Percentiles rank a stretch among this genome's conserved stretches.
phyloP scores from a whole-genome alignment of 1,284 basidiomycete genomes.

The Waitea zeae region DNA sequence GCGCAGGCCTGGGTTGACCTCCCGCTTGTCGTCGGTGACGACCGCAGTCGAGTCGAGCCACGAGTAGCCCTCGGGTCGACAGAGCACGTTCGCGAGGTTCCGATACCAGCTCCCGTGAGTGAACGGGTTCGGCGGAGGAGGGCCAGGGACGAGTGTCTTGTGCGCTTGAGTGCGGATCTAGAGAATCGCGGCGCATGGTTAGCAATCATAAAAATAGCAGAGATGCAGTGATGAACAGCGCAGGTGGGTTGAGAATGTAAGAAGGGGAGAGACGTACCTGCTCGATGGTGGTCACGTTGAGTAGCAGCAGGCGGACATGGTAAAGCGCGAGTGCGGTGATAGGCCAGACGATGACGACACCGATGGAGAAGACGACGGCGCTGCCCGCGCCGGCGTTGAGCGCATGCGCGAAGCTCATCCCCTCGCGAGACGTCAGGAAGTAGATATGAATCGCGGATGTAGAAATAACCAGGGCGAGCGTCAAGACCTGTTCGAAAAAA shows the following conservation, averaged over 20 bases:
- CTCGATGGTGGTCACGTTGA: conserved; percentile 87
- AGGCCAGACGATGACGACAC: conserved; percentile 62
- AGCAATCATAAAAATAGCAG: conserved; percentile 1
- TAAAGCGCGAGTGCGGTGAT: conserved; percentile 65
- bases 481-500: conserved; percentile 30
- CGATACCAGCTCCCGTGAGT: conserved; percentile 54
- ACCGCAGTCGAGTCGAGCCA: conserved; percentile 41
- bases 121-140: conserved; percentile 61
- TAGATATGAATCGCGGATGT: conserved; percentile 74
- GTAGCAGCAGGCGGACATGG: conserved; percentile 49
- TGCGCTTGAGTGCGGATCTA: conserved; percentile 70
- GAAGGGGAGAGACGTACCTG: conserved; percentile 38
- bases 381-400: conserved; percentile 51
- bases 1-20: conserved; percentile 38
- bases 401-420: conserved; percentile 37
- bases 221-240: background rate
- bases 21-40: conserved; percentile 49
- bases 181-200: conserved; percentile 3
- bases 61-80: conserved; percentile 51
- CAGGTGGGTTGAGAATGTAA: background rate
- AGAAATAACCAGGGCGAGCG: conserved; percentile 57
- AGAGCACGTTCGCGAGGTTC: conserved; percentile 52
- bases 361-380: conserved; percentile 59
- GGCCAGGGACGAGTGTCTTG: conserved; percentile 40
- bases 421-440: conserved; percentile 37